Base-by-base conservation (phyloP, 1,139 yeast species). In the Pichia norvegensis region DNA sequence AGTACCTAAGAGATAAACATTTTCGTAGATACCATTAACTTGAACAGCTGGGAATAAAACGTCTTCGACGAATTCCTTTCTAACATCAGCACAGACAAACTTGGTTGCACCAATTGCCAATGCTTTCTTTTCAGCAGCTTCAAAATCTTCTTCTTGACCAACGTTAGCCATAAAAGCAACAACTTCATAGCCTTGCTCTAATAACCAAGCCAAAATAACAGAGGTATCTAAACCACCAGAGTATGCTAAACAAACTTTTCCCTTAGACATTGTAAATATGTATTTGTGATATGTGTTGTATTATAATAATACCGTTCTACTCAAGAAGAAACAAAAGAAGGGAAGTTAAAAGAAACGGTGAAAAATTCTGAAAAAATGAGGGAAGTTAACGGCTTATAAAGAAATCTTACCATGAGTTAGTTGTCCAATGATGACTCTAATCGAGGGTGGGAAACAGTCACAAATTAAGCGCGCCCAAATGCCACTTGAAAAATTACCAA, bases 161-260 rank as follows among this genome's bases (percentile, higher is more conserved):
- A 90, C 88, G 70, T 92, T 83, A 64, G 97, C 97, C 78, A 92
- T 79, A 74, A 92, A 92, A 46, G 97, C 97, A 64, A 92, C 82
- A 49, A 92, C 98, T 71, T 92, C 98, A 69, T 90, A 92, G 55
- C 97, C 98, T 73, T 92, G 79, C 68, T 92, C 98, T 58, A 92
- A 78, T 67, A 92, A 79, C 98, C 98, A 92, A 46, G 97, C 98
- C 57, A 92, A 80, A 62, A 92, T 92, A 52, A 94, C 87, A 36
- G 97, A 88, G 74, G 98, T 92, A 67, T 92, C 98, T 63, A 92
- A 79, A 73, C 98, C 98, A 63, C 98, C 98, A 47, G 97, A 92
- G 74, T 92, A 92, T 47, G 98, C 98, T 68, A 92, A 81, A 79
- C 97, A 90, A 70, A 90, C 97, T 73, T 90, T 90, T 67, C 97